phyloP scores from a whole-genome alignment of 192 early-diverging fungal species.

The Coemansia sp. region DNA sequence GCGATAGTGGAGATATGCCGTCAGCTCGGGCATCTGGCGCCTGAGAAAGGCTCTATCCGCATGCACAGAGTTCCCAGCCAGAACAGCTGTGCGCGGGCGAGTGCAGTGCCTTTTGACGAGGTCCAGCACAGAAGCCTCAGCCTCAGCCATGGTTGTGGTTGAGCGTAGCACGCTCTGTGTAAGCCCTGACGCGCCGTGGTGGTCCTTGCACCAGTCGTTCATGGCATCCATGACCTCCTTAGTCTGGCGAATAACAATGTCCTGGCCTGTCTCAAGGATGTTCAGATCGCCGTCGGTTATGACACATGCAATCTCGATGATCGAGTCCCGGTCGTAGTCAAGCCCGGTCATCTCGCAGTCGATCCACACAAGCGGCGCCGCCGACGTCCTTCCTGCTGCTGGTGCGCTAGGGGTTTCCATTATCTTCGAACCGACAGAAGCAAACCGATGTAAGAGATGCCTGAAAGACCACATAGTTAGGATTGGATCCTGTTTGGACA shows the following conservation, averaged over 20 bases:
- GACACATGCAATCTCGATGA: conserved; percentile 89
- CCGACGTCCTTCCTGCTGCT: neutral
- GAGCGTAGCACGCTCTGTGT: conserved; percentile 72
- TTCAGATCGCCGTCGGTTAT: conserved; percentile 88
- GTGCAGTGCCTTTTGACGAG: conserved; percentile 76
- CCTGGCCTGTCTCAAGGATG: conserved; percentile 71
- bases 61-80: conserved; percentile 95
- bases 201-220: conserved; percentile 87
- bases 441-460: neutral
- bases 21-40: conserved; percentile 75
- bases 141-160: conserved; percentile 62
- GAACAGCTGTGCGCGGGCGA: conserved; percentile 57
- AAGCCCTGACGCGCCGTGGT: conserved; percentile 85
- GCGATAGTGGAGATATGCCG: conserved; percentile 79
- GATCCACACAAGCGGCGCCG: conserved; percentile 52
- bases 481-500: neutral
- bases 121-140: conserved; percentile 67
- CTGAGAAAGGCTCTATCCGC: conserved; percentile 83
- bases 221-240: conserved; percentile 78
- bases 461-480: neutral
- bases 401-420: neutral
- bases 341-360: conserved; percentile 58
- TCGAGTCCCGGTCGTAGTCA: conserved; percentile 62
- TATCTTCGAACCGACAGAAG: neutral
- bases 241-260: conserved; percentile 72